These are phyloP conservation scores for Alnus rubra DNA, from an alignment of 306 rosid species.

Conservation along the genomic window DNA sequence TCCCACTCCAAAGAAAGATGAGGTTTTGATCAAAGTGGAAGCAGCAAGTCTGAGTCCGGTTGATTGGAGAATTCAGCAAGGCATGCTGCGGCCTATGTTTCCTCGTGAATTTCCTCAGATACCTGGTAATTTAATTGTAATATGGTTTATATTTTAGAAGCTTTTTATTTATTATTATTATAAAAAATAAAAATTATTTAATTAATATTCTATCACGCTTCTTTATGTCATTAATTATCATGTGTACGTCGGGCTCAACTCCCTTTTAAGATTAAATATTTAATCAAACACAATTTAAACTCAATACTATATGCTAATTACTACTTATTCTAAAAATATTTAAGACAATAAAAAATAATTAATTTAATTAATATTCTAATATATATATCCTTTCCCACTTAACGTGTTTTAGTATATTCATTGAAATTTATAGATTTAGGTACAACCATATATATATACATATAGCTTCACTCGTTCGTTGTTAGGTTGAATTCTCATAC, in stretches of 20 bases:
- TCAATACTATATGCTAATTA: no score
- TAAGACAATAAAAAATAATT: no score
- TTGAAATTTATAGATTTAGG: neutral
- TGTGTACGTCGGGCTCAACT: no score
- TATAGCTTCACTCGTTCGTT: neutral
- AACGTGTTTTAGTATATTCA: neutral
- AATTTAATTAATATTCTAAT: no score
- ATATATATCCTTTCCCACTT: neutral
- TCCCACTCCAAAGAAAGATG: constrained; percentile 52
- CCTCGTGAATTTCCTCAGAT: constrained; percentile 59
- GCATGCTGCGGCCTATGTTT: constrained; percentile 36
- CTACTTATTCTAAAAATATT: no score
- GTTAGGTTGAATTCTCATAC: neutral
- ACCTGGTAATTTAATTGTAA: constrained; percentile 46
- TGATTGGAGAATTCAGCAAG: constrained; percentile 78
- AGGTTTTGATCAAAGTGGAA: constrained; percentile 65
- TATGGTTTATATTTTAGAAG: neutral
- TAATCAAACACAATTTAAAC: no score
- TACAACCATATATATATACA: no score
- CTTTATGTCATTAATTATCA: no score
- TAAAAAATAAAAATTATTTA: no score
- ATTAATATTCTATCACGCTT: no score
- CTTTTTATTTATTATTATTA: no score
- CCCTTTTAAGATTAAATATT: no score
- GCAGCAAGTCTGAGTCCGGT: constrained; percentile 60